Evolutionary conservation across 805 yeast species (phyloP).

Genomic region (Schwanniomyces polymorphus): DNA sequence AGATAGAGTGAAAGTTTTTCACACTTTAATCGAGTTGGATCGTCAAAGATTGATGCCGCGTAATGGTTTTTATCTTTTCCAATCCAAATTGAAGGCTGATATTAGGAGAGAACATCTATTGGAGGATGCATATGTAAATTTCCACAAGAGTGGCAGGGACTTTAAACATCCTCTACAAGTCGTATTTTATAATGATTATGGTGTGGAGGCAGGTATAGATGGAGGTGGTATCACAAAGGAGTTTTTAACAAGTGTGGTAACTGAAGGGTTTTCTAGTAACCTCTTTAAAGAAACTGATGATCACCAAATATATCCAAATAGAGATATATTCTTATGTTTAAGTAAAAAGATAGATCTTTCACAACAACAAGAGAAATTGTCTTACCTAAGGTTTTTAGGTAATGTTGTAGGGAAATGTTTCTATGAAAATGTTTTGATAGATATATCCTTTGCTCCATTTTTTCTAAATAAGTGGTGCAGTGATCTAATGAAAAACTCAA

Average conservation of each 20-base stretch:
- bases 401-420: conserved; percentile 85
- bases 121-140: conserved; percentile 69
- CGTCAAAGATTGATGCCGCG: conserved; percentile 20
- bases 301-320: conserved; percentile 75
- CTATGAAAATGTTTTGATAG: conserved; percentile 78
- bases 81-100: conserved; percentile 41
- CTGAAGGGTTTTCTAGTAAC: conserved; percentile 56
- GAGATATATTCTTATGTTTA: conserved; percentile 44
- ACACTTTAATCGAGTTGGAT: conserved; percentile 59
- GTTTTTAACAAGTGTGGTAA: conserved; percentile 69
- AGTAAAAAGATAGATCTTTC: conserved; percentile 30
- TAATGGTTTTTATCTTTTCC: conserved; percentile 14
- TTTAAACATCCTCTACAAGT: conserved; percentile 66
- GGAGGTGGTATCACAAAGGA: conserved; percentile 98
- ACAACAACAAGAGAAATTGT: conserved; percentile 21
- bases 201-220: conserved; percentile 88
- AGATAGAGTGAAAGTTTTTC: conserved; percentile 72
- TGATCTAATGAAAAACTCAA: conserved; percentile 52
- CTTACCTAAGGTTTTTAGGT: conserved; percentile 66
- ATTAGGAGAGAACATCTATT: conserved; percentile 71
- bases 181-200: conserved; percentile 68
- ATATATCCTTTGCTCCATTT: conserved; percentile 82
- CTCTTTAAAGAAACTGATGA: conserved; percentile 45
- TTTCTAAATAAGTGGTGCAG: conserved; percentile 69
- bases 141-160: conserved; percentile 49